Evolutionary conservation across 192 early-diverging fungal genomes (phyloP), one percentile per base, ranked within the genome.

Genomic region (Spinellus fusiger): DNA sequence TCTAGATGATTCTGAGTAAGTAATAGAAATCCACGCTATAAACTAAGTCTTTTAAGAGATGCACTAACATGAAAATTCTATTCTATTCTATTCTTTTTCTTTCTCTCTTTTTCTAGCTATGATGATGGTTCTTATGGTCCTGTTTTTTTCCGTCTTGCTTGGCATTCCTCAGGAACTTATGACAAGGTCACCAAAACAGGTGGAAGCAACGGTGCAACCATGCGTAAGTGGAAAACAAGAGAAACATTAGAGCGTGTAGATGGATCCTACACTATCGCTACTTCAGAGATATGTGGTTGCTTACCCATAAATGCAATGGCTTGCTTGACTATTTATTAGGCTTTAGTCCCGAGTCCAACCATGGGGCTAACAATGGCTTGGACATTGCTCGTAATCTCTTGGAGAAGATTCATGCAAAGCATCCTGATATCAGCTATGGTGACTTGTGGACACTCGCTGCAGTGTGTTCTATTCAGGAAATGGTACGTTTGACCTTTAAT

Each of bases 361-460:
- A 92, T 66, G 83, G 77, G 54, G 92, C 92, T 59, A 94, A 93
- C 65, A 77, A 80, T 56, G 90, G 90, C 23, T 80, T 94, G 32
- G 80, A 82, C 20, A 71, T 79, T 58, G 92, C 89, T 33, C 83
- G 88, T 51, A 73, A 74, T 52, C 77, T 85, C 51, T 78, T 95
- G 48, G 84, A 86, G 68, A 77, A 80, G n/a, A 70, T 95, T 70
- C 93, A 95, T 79, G 67, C 78, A 51, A 85, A 90, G 69, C 85
- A 91, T 82, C 84, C 83, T 20, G 66, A 82, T 62, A 85, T 95
- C 32, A 85, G 88, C 8, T 92, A 91, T 75, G 89, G 80, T 68
- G 92, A 94, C 75, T 77, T 94, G 70, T 92, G 87, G 77, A 88
- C 86, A 55, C 77, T 92, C 65, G 85, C 85, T 25, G 90, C 86